These are phyloP conservation scores for Hypomyces rosellus DNA, from an alignment of 2,329 filamentous ascomycete genomes.

Conservation along the genomic window DNA sequence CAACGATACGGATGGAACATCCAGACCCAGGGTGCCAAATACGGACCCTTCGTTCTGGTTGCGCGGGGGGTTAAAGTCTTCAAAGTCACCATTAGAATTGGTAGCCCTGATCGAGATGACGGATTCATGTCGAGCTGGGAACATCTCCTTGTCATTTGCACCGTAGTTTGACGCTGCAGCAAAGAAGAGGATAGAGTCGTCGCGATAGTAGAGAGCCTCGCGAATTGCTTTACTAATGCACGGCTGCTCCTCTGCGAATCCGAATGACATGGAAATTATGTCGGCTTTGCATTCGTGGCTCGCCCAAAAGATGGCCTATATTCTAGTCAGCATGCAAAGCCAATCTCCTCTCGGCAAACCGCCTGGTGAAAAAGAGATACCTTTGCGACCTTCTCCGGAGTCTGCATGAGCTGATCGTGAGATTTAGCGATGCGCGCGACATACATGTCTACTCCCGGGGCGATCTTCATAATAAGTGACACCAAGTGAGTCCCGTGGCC, in stretches of 20 bases:
- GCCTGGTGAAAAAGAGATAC: not conserved
- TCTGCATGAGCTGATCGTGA: not conserved
- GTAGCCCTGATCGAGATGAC: slow-evolving; percentile 1
- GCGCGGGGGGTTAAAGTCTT: not conserved
- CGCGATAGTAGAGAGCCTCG: not conserved
- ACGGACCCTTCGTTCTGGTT: not conserved
- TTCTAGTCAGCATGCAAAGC: not conserved
- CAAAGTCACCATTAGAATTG: not conserved
- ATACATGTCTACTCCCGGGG: not conserved
- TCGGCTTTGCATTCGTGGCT: not conserved
- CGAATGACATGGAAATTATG: slow-evolving; percentile 4
- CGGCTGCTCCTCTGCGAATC: not conserved
- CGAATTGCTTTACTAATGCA: not conserved
- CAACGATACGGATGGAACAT: not conserved
- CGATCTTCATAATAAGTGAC: slow-evolving; percentile 1
- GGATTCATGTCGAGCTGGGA: not conserved
- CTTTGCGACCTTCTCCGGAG: not conserved
- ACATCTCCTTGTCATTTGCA: not conserved
- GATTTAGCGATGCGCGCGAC: not conserved
- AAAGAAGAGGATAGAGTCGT: not conserved
- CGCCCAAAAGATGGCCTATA: slow-evolving; percentile 1
- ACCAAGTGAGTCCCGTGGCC: not conserved
- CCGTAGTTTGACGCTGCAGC: slow-evolving; percentile 2
- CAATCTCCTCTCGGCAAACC: too few species aligned
- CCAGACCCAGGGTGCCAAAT: not conserved